Conservation (phyloP, 83 land plant genomes). For the Picea abies region DNA sequence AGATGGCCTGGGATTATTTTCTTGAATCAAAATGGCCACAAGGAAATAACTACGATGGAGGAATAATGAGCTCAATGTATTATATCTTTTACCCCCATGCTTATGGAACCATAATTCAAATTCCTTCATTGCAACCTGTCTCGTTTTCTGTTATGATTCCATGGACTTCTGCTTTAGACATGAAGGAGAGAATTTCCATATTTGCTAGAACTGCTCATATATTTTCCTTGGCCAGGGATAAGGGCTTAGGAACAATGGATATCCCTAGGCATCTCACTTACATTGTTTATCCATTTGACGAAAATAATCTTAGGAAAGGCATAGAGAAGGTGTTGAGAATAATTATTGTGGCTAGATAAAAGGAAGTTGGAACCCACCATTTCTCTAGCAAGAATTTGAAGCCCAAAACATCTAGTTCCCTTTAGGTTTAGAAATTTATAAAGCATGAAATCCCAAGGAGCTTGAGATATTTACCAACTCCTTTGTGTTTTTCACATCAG, state of each 20-base stretch:
- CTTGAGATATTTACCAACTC: slow-evolving; percentile 25
- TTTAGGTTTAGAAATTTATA: slow-evolving; percentile 56
- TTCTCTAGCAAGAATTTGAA: slow-evolving; percentile 43
- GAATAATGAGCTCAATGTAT: slow-evolving; percentile 66
- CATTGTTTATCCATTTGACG: too few species aligned
- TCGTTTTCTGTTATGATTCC: slow-evolving; percentile 57
- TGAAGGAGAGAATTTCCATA: slow-evolving; percentile 46
- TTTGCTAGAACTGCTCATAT: slow-evolving; percentile 66
- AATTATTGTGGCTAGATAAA: slow-evolving; percentile 69
- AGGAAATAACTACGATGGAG: slow-evolving; percentile 74
- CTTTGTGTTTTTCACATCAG: slow-evolving; percentile 80
- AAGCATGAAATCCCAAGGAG: slow-evolving; percentile 35
- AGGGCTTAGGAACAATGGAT: slow-evolving; percentile 52
- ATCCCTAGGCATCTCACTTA: neutral
- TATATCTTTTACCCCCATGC: slow-evolving; percentile 15
- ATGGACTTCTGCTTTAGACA: slow-evolving; percentile 59
- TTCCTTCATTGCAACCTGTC: slow-evolving; percentile 76
- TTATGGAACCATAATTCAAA: slow-evolving; percentile 64
- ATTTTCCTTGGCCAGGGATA: slow-evolving; percentile 67
- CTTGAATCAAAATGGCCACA: slow-evolving; percentile 34
- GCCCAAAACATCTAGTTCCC: slow-evolving; percentile 27
- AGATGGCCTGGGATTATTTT: slow-evolving; percentile 78
- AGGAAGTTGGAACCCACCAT: slow-evolving; percentile 72
- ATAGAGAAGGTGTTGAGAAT: slow-evolving; percentile 60
- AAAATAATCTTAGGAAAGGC: too few species aligned